phyloP scores from a whole-genome alignment of 192 early-diverging fungal species.

The Dissophora globulifera region DNA sequence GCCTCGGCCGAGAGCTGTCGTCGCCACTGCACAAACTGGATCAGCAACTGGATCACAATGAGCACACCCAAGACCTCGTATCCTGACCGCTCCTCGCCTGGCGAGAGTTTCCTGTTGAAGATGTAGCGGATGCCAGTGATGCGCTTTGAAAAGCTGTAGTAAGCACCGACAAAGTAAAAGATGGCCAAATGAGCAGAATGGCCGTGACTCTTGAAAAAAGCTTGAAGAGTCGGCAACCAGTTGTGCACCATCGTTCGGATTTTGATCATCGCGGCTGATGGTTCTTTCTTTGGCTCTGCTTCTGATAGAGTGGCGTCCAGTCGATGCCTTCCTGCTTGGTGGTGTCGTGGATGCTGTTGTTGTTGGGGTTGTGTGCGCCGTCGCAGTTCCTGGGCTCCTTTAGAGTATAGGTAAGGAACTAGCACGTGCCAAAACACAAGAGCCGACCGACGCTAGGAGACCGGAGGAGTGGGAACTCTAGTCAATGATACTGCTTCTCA shows the following conservation, averaged over 20 bases:
- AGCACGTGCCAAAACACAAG: constrained; percentile 58
- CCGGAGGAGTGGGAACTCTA: too few relatives aligned
- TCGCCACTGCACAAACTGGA: constrained; percentile 65
- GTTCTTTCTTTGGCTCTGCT: constrained; percentile 24
- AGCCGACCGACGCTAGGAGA: constrained; percentile 51
- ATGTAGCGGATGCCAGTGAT: constrained; percentile 84
- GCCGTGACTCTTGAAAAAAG: constrained; percentile 59
- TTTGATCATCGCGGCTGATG: constrained; percentile 18
- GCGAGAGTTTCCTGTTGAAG: constrained; percentile 78
- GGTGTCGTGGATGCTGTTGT: constrained; percentile 12
- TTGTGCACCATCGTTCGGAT: constrained; percentile 20
- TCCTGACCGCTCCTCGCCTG: constrained; percentile 75
- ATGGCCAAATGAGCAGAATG: constrained; percentile 80
- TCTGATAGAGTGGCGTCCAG: constrained; percentile 39
- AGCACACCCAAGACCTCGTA: constrained; percentile 91
- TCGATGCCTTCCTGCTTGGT: constrained; percentile 15
- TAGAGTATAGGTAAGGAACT: constrained; percentile 57
- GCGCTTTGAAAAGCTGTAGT: constrained; percentile 86
- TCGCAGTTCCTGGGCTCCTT: constrained; percentile 44
- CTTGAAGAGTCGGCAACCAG: constrained; percentile 55
- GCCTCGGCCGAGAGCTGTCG: constrained; percentile 33
- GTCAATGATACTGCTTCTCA: too few relatives aligned
- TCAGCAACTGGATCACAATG: constrained; percentile 76
- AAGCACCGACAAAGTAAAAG: constrained; percentile 90
- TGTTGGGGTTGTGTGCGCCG: constrained; percentile 34